Evolutionary conservation across 192 early-diverging fungal species (phyloP), one percentile per base, ranked within the genome.

Genomic region (Coemansia sp.): DNA sequence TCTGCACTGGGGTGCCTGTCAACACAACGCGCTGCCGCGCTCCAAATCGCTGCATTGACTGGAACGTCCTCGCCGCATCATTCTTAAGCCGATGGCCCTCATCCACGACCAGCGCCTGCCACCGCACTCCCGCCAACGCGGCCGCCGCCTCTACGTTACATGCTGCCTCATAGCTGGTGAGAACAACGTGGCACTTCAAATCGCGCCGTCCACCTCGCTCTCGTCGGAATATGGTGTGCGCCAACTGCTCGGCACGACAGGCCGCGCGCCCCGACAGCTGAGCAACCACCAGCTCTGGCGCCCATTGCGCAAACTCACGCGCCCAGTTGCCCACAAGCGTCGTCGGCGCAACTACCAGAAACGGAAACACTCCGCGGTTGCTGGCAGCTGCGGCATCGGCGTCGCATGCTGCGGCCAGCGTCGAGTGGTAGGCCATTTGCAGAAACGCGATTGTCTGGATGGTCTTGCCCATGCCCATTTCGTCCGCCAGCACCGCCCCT

Each of bases 1-100:
- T 99, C 72, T 98, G 95, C 51, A 99, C 81, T 21, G 96, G 96
- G 6, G 97, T 99, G 21, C 97, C 97, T 0, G 97, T 99, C 60
- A 99, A 92, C 34, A 99, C 73, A 0, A 98, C 76, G 1, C 97
- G 89, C 69, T 94, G 94, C 25, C 83, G 82, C 3, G 92, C 88
- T 27, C 84, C 60, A 62, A 97, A 94, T 23, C 85, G 83, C 57
- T 78, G 83, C 26, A 99, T 80, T 5, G 88, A 87, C 68, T 92
- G 87, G 74, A 94, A 90, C 18, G 96, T 84, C 60, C 92, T 89
- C 0, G 94, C 91, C 54, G 88, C 89, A 12, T 85, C 84, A 72
- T 98, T 99, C 62, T 98, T 98, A 53, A 99, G 83, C 34, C 95
- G 88, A 67, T 99, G 97, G 22, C 94, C 96, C 78, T 99, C 97